phyloP scores from a whole-genome alignment of 148 eudicot species.

The Hydrangea macrophylla region DNA sequence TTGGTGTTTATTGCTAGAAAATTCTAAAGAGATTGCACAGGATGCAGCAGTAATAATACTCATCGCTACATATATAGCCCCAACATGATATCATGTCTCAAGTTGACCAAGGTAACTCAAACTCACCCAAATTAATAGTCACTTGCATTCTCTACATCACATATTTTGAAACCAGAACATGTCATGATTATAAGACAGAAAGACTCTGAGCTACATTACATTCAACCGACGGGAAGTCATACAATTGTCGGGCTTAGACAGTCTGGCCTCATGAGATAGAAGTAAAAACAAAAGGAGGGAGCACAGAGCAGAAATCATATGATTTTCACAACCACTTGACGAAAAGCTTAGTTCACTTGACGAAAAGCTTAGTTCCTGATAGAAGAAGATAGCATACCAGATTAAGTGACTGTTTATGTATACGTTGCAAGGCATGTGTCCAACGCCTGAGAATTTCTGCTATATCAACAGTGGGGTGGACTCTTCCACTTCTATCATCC shows the following conservation, averaged over 20 bases:
- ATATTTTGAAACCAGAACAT: not conserved
- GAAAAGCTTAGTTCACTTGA: not conserved
- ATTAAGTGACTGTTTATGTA: slow-evolving; percentile 94
- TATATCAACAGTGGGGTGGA: slow-evolving; percentile 85
- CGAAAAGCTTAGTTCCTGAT: not conserved
- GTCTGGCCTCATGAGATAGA: no score
- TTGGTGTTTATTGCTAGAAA: not conserved
- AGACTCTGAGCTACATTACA: not conserved
- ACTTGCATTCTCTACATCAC: not conserved
- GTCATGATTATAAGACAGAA: not conserved
- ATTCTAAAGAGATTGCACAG: not conserved
- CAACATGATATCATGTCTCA: not conserved
- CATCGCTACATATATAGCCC: not conserved
- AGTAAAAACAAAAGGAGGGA: not conserved
- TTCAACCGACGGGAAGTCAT: not conserved
- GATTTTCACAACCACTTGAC: not conserved
- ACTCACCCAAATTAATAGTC: not conserved
- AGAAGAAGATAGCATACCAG: slow-evolving; percentile 45
- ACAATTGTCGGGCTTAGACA: not conserved
- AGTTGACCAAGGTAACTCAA: slow-evolving; percentile 2
- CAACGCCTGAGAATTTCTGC: slow-evolving; percentile 95
- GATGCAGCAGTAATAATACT: no score
- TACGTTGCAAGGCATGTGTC: slow-evolving; percentile 97
- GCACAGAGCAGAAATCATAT: not conserved
- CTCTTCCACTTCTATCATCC: slow-evolving; percentile 77